Conservation (phyloP, 306 rosid species). For the Malus fusca region DNA sequence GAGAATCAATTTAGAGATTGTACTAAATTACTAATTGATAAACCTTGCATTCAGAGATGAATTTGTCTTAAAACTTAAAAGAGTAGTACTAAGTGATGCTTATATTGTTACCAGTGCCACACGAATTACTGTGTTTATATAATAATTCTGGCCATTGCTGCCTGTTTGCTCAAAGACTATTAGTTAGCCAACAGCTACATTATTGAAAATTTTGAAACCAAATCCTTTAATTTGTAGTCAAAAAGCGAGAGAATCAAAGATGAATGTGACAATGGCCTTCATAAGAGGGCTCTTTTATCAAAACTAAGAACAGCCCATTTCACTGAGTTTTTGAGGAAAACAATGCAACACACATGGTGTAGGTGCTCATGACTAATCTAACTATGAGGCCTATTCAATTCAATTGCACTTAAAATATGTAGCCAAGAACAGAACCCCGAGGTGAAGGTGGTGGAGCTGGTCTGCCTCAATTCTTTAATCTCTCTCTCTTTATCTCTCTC, state of each 20-base stretch:
- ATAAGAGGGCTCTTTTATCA: constrained; percentile 47
- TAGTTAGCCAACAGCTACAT: background rate
- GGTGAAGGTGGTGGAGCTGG: constrained; percentile 47
- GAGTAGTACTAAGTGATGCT: constrained; percentile 12
- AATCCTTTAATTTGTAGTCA: background rate
- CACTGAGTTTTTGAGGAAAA: constrained; percentile 46
- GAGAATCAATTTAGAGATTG: no score
- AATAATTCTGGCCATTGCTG: constrained; percentile 34
- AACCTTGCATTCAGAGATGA: constrained; percentile 27
- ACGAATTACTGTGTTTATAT: constrained; percentile 16
- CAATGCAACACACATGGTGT: constrained; percentile 66
- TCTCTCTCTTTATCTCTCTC: background rate
- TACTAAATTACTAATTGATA: background rate
- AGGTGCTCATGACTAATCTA: constrained; percentile 30
- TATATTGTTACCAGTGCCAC: constrained; percentile 36
- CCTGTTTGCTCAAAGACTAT: constrained; percentile 20
- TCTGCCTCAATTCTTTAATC: constrained; percentile 12
- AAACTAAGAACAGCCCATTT: constrained; percentile 28
- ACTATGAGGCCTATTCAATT: constrained; percentile 28
- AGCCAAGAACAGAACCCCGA: constrained; percentile 53
- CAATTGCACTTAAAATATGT: constrained; percentile 17
- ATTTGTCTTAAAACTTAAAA: constrained; percentile 7
- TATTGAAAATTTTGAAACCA: background rate
- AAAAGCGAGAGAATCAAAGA: constrained; percentile 23
- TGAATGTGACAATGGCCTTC: constrained; percentile 22